Evolutionary conservation across 306 rosid genomes (phyloP), one percentile per base, ranked within the genome.

Genomic region (Rosa lucieae): DNA sequence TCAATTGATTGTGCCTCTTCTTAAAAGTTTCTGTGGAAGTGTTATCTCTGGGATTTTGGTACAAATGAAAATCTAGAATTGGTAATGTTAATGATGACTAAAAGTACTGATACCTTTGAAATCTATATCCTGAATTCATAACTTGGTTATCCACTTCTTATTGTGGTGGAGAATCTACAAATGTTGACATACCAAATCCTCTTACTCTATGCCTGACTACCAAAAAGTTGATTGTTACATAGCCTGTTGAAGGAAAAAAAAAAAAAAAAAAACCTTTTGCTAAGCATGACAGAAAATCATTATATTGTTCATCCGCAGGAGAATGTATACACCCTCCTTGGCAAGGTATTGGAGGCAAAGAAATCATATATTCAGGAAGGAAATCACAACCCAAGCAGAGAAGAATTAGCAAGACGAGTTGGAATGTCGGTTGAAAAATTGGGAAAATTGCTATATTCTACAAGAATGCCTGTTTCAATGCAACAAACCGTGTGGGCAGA

Each of bases 401-500:
- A 92, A 86, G 97, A 94, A 70, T 58, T 94, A 77, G 97, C 99
- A 63, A 67, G 29, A 53, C 83, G 82, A 46, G 90, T 87, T 69
- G 97, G 92, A 81, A 91, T 94, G 70, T 86, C 97, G 7, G 85
- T 86, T 32, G 94, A 91, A 49, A 94, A 84, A 92, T 82, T 92
- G 86, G 91, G 86, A 67, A 85, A 77, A 77, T 84, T 91, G 84
- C 77, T 89, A 52, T 87, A 43, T 80, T 72, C 80, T 74, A 82
- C 97, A 46, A 91, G 97, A 88, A 83, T 73, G 65, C 97, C 99
- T 5, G 85, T 90, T 77, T 94, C 99, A 8, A 89, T 94, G 92
- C 95, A 94, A 77, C 87, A 84, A 89, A 80, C 89, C 32, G 94
- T 92, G 44, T 92, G 97, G 99, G 78, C 94, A 55, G 94, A 89